Percentiles rank a stretch among this genome's conserved stretches.
Evolutionary conservation across 306 rosid genomes (phyloP).

Genomic region (Cucurbita moschata): DNA sequence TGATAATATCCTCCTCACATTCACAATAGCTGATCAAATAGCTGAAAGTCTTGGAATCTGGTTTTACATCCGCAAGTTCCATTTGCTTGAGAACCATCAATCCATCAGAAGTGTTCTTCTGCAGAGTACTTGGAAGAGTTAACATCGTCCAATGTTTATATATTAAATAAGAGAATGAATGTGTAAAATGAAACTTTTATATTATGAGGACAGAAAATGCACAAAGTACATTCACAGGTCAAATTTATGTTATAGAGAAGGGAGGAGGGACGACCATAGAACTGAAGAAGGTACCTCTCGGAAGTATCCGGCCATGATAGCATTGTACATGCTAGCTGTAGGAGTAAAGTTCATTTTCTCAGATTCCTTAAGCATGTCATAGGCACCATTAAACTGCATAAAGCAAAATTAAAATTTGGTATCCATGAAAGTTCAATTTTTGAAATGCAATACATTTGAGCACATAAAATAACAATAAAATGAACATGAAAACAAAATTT

Average conservation of each 20-base stretch:
- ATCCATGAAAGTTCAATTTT: constrained; percentile 6
- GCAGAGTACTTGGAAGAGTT: constrained; percentile 15
- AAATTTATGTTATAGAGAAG: neutral
- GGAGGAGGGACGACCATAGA: constrained; percentile 3
- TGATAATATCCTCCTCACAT: constrained; percentile 46
- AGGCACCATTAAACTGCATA: constrained; percentile 59
- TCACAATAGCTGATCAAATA: constrained; percentile 44
- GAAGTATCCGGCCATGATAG: constrained; percentile 77
- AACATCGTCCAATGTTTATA: neutral
- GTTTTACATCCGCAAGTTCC: constrained; percentile 39
- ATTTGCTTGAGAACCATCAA: constrained; percentile 45
- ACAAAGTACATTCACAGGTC: neutral
- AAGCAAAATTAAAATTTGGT: constrained; percentile 8
- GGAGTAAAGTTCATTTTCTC: constrained; percentile 34
- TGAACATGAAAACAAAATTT: constrained; percentile 1
- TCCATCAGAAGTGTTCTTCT: constrained; percentile 49
- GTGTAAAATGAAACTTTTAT: no score
- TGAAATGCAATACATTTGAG: neutral
- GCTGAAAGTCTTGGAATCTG: constrained; percentile 62
- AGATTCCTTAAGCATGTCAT: constrained; percentile 38
- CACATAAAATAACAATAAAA: constrained; percentile 10
- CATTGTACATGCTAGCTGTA: constrained; percentile 49
- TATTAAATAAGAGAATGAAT: neutral
- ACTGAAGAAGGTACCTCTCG: constrained; percentile 51
- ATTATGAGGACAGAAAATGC: neutral